A percentile compares a stretch with the other conserved stretches of the same genome.
These are phyloP conservation scores for Pelargonium australe DNA, from an alignment of 441 rosid genomes.

Conservation along the genomic window DNA sequence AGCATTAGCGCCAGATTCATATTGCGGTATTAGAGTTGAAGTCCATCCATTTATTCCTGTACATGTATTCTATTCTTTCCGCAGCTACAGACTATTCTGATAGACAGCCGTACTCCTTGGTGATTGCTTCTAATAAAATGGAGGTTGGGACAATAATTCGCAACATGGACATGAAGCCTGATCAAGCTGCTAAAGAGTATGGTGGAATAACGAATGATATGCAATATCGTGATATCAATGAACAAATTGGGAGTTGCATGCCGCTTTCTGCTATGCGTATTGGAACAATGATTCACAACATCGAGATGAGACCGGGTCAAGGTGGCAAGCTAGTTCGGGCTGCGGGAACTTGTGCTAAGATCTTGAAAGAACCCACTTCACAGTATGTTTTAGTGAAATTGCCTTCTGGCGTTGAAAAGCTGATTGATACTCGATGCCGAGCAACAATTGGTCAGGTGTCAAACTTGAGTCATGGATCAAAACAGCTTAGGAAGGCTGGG, in stretches of 20 bases:
- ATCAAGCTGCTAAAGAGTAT: constrained; percentile 51
- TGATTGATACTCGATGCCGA: constrained; percentile 59
- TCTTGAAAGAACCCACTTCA: constrained; percentile 62
- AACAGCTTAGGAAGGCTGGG: constrained; percentile 80
- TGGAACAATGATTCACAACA: constrained; percentile 78
- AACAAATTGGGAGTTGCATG: constrained; percentile 76
- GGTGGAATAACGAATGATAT: constrained; percentile 44
- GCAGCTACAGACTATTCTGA: constrained; percentile 33
- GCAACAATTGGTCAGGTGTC: constrained; percentile 75
- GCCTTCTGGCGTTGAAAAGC: constrained; percentile 62
- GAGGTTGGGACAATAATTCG: constrained; percentile 72
- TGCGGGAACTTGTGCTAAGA: constrained; percentile 80
- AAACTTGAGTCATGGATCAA: constrained; percentile 50
- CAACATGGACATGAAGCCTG: constrained; percentile 75
- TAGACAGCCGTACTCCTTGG: constrained; percentile 32
- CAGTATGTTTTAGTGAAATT: constrained; percentile 49
- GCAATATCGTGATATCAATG: constrained; percentile 63
- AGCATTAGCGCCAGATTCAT: neutral
- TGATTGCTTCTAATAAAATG: constrained; percentile 46
- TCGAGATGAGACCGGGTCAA: constrained; percentile 74
- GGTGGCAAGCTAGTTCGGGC: constrained; percentile 79
- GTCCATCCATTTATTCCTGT: neutral
- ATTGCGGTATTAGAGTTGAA: neutral
- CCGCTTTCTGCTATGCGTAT: constrained; percentile 73
- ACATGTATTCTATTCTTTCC: neutral